These are phyloP conservation scores for Triticum aestivum DNA, from an alignment of 176 grass and related monocot species.

Conservation along the genomic window DNA sequence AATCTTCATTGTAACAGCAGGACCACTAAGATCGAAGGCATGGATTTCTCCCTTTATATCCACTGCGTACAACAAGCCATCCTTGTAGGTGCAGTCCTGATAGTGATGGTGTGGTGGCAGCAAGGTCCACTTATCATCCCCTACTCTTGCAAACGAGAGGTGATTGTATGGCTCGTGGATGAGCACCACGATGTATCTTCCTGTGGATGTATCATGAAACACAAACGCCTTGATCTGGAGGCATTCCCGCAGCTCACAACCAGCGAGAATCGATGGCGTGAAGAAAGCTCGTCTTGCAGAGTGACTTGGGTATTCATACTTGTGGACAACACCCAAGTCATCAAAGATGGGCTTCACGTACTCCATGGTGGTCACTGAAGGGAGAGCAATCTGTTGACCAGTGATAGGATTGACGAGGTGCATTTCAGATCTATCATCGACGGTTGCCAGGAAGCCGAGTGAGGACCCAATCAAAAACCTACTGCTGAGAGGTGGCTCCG, in stretches of 20 bases:
- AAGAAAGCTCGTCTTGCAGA: neutral
- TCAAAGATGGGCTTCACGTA: neutral
- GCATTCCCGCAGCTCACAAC: neutral
- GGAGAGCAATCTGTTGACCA: neutral
- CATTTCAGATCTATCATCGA: neutral
- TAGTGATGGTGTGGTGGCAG: neutral
- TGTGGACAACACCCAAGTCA: neutral
- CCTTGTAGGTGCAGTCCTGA: neutral
- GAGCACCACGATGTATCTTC: neutral
- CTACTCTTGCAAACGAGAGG: neutral
- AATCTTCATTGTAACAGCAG: neutral
- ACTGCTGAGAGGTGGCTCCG: neutral
- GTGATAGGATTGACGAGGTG: neutral
- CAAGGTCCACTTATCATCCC: neutral
- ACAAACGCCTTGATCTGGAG: neutral
- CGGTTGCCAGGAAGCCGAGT: neutral
- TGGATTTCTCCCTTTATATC: neutral
- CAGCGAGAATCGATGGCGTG: neutral
- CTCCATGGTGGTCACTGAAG: neutral
- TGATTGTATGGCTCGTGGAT: neutral
- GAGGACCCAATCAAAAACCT: neutral
- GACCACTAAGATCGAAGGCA: neutral
- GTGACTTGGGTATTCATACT: neutral
- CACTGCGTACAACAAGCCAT: neutral
- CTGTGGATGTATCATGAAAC: neutral